Percentiles rank a stretch among this genome's conserved stretches.
These are phyloP conservation scores for Sechiopsis laciniata DNA, from an alignment of 306 rosid species.

Conservation along the genomic window DNA sequence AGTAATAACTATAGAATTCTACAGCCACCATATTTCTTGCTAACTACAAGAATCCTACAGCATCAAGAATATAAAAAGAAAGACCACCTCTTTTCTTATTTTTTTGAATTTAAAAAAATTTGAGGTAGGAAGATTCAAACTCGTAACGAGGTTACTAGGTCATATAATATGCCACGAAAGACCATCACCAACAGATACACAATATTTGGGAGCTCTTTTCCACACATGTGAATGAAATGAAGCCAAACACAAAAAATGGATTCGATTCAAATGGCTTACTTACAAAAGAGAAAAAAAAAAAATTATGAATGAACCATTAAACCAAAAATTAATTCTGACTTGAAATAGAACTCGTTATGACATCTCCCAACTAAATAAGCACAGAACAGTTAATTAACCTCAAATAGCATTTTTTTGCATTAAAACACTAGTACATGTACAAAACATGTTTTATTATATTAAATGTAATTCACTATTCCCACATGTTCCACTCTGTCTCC, in stretches of 20 bases:
- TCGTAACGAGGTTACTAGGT: no score
- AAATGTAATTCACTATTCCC: background rate
- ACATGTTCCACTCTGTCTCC: background rate
- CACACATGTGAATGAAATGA: slow-evolving; percentile 2
- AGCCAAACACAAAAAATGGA: background rate
- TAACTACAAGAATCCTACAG: background rate
- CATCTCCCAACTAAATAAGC: background rate
- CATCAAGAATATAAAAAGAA: background rate
- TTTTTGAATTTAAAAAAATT: no score
- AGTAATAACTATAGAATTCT: background rate
- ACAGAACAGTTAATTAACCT: background rate
- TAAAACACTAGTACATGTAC: background rate
- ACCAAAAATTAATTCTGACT: background rate
- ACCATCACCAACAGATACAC: background rate
- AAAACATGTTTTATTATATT: background rate
- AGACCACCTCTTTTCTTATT: background rate
- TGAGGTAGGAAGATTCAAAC: no score
- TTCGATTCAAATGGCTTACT: no score
- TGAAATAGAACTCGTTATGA: background rate
- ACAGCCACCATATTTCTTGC: background rate
- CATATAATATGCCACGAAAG: no score
- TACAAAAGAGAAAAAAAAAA: no score
- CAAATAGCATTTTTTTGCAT: background rate
- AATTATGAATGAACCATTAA: no score
- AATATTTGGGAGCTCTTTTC: background rate